Conservation (phyloP, 1,284 basidiomycete species). For the Leccinum pallidistipes region DNA sequence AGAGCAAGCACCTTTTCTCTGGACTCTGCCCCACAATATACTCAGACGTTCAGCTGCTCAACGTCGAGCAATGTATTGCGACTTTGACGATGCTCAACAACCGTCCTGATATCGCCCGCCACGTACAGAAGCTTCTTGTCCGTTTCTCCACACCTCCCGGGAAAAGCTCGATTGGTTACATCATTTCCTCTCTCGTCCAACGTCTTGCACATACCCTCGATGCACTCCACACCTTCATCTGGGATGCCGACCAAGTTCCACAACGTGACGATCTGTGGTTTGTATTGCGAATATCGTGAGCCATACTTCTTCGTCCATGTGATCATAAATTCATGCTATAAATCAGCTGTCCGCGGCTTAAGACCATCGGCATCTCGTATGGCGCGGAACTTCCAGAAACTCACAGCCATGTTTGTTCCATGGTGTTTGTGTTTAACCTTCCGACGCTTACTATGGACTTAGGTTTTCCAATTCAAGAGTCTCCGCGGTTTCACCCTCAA, state of each 20-base stretch:
- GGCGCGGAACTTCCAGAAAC: constrained; percentile 56
- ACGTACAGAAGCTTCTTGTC: constrained; percentile 58
- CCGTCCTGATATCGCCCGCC: constrained; percentile 57
- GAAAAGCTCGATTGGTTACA: constrained; percentile 12
- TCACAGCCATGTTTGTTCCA: constrained; percentile 57
- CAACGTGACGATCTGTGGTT: constrained; percentile 74
- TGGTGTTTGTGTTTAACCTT: neutral
- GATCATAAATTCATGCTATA: neutral
- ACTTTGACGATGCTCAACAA: constrained; percentile 62
- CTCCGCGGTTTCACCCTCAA: constrained; percentile 59
- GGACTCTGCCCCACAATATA: constrained; percentile 61
- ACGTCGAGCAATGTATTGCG: constrained; percentile 53
- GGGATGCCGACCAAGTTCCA: constrained; percentile 67
- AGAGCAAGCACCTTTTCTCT: constrained; percentile 48
- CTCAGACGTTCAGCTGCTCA: constrained; percentile 50
- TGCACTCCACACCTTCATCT: constrained; percentile 60
- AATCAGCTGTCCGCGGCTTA: constrained; percentile 59
- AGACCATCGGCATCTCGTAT: constrained; percentile 57
- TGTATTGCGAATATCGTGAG: constrained; percentile 61
- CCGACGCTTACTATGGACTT: constrained; percentile 11
- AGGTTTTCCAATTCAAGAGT: constrained; percentile 67
- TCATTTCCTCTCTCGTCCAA: constrained; percentile 48
- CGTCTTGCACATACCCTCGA: constrained; percentile 52
- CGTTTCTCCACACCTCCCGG: constrained; percentile 23
- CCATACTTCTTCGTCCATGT: constrained; percentile 6